phyloP scores from a whole-genome alignment of 2,329 filamentous ascomycete genomes.

The Scytalidium sp. region DNA sequence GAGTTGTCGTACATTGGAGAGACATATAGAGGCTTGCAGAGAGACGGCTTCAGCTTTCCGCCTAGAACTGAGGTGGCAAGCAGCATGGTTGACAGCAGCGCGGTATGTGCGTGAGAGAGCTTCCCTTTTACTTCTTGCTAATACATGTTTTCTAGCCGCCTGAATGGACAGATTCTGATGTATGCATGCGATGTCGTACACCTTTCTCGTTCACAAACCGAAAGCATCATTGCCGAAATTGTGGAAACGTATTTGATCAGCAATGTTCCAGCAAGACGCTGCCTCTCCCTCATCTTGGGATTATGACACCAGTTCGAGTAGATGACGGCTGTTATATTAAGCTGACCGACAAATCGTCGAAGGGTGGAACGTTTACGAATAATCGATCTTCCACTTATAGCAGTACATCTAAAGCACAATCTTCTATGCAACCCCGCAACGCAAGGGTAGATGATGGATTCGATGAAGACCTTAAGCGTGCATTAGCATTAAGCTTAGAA shows the following conservation, averaged over 20 bases:
- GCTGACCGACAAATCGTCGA: conserved; percentile 71
- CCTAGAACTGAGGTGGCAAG: conserved; percentile 84
- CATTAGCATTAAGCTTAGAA: conserved; percentile 94
- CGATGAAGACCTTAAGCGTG: conserved; percentile 91
- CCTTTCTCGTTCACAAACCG: conserved; percentile 96
- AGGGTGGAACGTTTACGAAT: conserved; percentile 31
- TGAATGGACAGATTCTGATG: conserved; percentile 96
- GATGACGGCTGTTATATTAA: conserved; percentile 95
- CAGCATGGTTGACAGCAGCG: conserved; percentile 96
- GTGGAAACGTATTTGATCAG: conserved; percentile 95
- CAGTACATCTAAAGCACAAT: conserved; percentile 62
- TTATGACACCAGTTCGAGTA: conserved; percentile 85
- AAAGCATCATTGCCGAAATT: conserved; percentile 98
- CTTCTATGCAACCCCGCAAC: conserved; percentile 82
- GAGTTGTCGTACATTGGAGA: conserved; percentile 85
- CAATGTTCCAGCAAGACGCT: conserved; percentile 89
- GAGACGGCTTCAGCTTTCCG: conserved; percentile 85
- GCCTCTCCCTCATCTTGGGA: conserved; percentile 88
- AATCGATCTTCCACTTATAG: conserved; percentile 43
- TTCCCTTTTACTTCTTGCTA: conserved; percentile 3
- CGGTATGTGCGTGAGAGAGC: conserved; percentile 56
- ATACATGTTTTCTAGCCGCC: conserved; percentile 65
- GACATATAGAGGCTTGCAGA: conserved; percentile 77
- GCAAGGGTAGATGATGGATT: conserved; percentile 87
- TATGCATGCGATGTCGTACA: conserved; percentile 97